Evolutionary conservation across 2,329 filamentous ascomycete genomes (phyloP), one percentile per base, ranked within the genome.

Genomic region (Xenosphaeropsis pyriputrescens): DNA sequence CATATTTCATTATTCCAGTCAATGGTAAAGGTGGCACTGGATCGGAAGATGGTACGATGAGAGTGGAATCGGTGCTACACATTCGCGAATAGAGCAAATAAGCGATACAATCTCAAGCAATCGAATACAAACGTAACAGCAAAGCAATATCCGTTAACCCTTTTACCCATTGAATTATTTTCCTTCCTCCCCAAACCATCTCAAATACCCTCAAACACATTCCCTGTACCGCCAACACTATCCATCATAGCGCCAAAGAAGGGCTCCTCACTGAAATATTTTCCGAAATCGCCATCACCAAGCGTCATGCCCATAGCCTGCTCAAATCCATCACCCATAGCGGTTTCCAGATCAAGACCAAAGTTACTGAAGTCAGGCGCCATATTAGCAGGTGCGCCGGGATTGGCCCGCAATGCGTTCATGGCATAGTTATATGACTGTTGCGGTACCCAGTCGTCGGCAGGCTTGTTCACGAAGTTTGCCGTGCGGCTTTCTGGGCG

Each of bases 221-320:
- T 35, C 12, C 33, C 33, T 13, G 18, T 35, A 4, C 46, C 43
- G n/a, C 47, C 47, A 37, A 45, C 39, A n/a, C 33, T 30, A 32
- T 50, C 49, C 47, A 53, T 48, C 9, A 52, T 33, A 11, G 42
- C 42, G 7, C 46, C 45, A 34, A 53, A 52, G 31, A 55, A 53
- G 4, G 45, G 38, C 36, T 56, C 49, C 13, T 55, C 51, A 33
- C 42, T 44, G 34, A 53, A 50, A 36, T 52, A 54, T 13, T 40
- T 43, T 6, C 47, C 50, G 35, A 51, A 53, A 35, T 56, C 47
- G 18, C 47, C 50, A 30, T 48, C 46, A 7, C 50, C 53, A 22
- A 55, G 42, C 6, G 51, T 51, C 43, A 54, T 51, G 2, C 50
- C 51, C 38, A 55, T 50, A 14, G 49, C 51, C 35, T 53, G 51